Evolutionary conservation across 306 rosid genomes (phyloP), one percentile per base, ranked within the genome.

Genomic region (Potentilla sterilis): DNA sequence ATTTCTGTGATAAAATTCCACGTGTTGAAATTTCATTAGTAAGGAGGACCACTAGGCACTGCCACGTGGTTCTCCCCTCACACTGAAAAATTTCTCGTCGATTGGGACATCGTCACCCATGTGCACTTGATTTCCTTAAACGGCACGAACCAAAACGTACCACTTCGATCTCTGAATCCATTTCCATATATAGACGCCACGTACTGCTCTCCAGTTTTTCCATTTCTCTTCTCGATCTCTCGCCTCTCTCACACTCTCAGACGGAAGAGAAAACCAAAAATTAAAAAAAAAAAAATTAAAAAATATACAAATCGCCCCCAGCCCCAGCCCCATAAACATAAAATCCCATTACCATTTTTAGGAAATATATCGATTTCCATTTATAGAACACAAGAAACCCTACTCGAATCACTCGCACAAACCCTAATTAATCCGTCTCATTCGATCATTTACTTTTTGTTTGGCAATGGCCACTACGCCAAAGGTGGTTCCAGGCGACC

Each of bases 71-170:
- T n/a, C n/a, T n/a, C n/a, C n/a, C n/a, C n/a, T n/a, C n/a, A n/a
- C n/a, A n/a, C n/a, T n/a, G n/a, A n/a, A n/a, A n/a, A n/a, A n/a
- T n/a, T n/a, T n/a, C n/a, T n/a, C n/a, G n/a, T 46, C 10, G 52
- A 16, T 69, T 46, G 80, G 83, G 80, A 82, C 40, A 73, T 78
- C 74, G 57, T 13, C 74, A 4, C 1, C 19, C 68, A 24, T 73
- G 61, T 54, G 82, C 61, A 6, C 4, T 28, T 58, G 9, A 16
- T 48, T 14, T 37, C 73, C 77, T 81, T 28, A 57, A 75, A 70
- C 61, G 61, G 44, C 54, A 35, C 74, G 77, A 75, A 54, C 16
- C 21, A 4, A 59, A 75, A 66, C 68, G 62, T 75, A 40, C 63
- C 79, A 73, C 51, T 81, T 76, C 32, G 28, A 28, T 28, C 28